phyloP scores from a whole-genome alignment of 2,329 filamentous ascomycete species.

The Curvularia sp. region DNA sequence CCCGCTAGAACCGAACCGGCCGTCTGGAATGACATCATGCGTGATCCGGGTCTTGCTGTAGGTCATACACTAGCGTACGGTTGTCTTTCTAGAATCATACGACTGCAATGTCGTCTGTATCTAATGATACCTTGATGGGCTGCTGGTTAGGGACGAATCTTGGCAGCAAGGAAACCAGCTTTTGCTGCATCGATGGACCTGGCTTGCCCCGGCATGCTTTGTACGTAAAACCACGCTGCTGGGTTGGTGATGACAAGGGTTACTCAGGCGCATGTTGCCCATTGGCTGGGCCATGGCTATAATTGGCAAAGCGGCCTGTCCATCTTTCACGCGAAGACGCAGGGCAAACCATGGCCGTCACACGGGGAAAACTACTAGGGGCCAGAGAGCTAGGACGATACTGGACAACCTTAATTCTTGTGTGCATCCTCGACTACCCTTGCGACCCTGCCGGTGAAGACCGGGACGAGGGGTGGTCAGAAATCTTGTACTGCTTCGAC shows the following conservation, averaged over 20 bases:
- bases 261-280: background rate
- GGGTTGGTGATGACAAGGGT: slow-evolving; percentile 10
- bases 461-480: background rate
- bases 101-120: background rate
- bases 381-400: slow-evolving; percentile 9
- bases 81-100: slow-evolving; percentile 1
- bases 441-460: background rate
- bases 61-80: slow-evolving; percentile 12
- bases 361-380: slow-evolving; percentile 16
- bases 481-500: background rate
- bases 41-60: slow-evolving; percentile 2
- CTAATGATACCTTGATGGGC: background rate
- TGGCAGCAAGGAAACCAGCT: background rate
- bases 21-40: slow-evolving; percentile 18
- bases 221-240: slow-evolving; percentile 22
- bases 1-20: slow-evolving; percentile 17
- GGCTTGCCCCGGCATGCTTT: slow-evolving; percentile 10
- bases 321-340: slow-evolving; percentile 11
- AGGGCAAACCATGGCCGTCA: slow-evolving; percentile 17
- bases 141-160: background rate
- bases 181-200: background rate
- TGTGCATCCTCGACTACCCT: slow-evolving; percentile 8
- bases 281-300: slow-evolving; percentile 13
- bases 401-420: slow-evolving; percentile 15
- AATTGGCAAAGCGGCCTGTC: slow-evolving; percentile 16